Evolutionary conservation across 2,329 filamentous ascomycete species (phyloP).

Genomic region (Fusarium floridanum): DNA sequence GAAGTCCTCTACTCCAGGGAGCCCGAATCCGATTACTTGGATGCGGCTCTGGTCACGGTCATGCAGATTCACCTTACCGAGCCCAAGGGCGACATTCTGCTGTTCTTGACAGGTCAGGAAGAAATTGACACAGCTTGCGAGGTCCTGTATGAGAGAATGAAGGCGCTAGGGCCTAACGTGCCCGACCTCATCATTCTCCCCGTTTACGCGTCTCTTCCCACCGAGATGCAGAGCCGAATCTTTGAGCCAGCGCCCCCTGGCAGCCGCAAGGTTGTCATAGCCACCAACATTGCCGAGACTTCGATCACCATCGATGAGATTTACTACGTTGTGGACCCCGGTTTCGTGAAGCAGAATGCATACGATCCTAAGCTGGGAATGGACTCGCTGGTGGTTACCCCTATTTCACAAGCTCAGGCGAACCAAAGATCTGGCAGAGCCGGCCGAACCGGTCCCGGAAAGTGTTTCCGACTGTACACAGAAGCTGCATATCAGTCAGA

Average conservation of each 20-base stretch:
- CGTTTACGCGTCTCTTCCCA: slow-evolving; percentile 94
- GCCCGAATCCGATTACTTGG: slow-evolving; percentile 95
- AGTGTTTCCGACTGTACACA: slow-evolving; percentile 95
- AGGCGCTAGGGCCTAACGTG: slow-evolving; percentile 88
- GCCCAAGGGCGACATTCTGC: slow-evolving; percentile 90
- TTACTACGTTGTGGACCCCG: slow-evolving; percentile 96
- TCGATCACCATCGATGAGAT: slow-evolving; percentile 98
- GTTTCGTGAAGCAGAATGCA: slow-evolving; percentile 97
- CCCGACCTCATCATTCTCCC: slow-evolving; percentile 94
- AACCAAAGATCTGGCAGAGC: slow-evolving; percentile 94
- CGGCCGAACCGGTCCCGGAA: slow-evolving; percentile 93
- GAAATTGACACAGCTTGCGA: slow-evolving; percentile 97
- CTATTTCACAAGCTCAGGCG: slow-evolving; percentile 96
- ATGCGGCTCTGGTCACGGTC: slow-evolving; percentile 92
- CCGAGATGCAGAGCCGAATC: slow-evolving; percentile 92
- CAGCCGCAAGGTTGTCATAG: slow-evolving; percentile 93
- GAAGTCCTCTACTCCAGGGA: slow-evolving; percentile 96
- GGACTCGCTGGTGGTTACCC: slow-evolving; percentile 95
- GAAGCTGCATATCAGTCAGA: slow-evolving; percentile 96
- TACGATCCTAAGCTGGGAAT: slow-evolving; percentile 98
- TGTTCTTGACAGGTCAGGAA: slow-evolving; percentile 97
- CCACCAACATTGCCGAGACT: slow-evolving; percentile 98
- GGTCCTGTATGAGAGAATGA: slow-evolving; percentile 95
- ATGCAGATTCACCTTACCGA: slow-evolving; percentile 99
- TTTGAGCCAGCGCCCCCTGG: slow-evolving; percentile 93